Evolutionary conservation across 768 basidiomycete genomes (phyloP).

Genomic region (Tulasnella sp.): DNA sequence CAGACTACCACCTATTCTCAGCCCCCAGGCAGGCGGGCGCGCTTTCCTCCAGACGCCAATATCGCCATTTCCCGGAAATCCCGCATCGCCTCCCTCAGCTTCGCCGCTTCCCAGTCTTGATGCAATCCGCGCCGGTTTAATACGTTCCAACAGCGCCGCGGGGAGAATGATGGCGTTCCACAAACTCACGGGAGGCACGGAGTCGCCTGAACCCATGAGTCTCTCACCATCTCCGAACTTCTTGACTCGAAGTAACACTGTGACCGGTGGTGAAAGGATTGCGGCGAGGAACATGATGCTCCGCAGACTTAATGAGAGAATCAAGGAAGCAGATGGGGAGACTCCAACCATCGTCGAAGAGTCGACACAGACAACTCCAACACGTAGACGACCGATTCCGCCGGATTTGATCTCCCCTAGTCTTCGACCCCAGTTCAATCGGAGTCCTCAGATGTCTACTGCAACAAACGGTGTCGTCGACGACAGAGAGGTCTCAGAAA

Average conservation of each 20-base stretch:
- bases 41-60: constrained; percentile 54
- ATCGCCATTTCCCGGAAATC: constrained; percentile 48
- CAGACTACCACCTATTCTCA: constrained; percentile 7
- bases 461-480: constrained; percentile 41
- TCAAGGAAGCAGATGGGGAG: constrained; percentile 34
- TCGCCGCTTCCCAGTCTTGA: constrained; percentile 50
- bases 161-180: constrained; percentile 79
- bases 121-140: constrained; percentile 54
- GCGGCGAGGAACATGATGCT: constrained; percentile 51
- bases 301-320: constrained; percentile 30
- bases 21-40: constrained; percentile 40
- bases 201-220: constrained; percentile 50
- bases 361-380: constrained; percentile 23
- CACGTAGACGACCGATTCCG: constrained; percentile 30
- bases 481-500: constrained; percentile 42
- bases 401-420: constrained; percentile 24
- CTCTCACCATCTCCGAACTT: constrained; percentile 53
- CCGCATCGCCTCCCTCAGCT: constrained; percentile 47
- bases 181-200: constrained; percentile 76
- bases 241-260: constrained; percentile 71
- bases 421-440: constrained; percentile 29
- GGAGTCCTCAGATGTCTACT: constrained; percentile 34
- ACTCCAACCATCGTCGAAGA: constrained; percentile 32
- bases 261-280: constrained; percentile 67
- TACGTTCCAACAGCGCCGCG: constrained; percentile 89